A percentile compares a stretch with the other conserved stretches of the same genome.
phyloP scores from a whole-genome alignment of 768 basidiomycete species.

The Galerina sulciceps region DNA sequence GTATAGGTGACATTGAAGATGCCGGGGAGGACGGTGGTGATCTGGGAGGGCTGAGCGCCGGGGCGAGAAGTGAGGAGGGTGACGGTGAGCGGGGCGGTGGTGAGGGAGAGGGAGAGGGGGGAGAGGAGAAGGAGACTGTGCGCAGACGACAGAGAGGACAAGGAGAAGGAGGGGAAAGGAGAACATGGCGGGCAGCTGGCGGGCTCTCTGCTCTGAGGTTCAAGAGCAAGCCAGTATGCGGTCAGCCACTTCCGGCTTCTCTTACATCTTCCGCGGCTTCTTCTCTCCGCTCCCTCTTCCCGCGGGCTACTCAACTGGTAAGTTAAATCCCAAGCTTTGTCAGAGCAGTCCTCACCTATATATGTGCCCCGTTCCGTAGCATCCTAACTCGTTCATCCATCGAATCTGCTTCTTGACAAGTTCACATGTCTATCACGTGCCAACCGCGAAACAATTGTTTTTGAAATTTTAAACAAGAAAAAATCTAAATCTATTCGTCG shows the following conservation, averaged over 20 bases:
- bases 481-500: slow-evolving; percentile 30
- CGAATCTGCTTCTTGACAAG: slow-evolving; percentile 44
- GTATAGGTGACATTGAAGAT: slow-evolving; percentile 66
- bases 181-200: slow-evolving; percentile 19
- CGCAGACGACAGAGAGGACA: slow-evolving; percentile 23
- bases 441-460: not conserved
- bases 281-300: slow-evolving; percentile 14
- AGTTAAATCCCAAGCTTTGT: slow-evolving; percentile 24
- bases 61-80: slow-evolving; percentile 55
- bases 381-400: slow-evolving; percentile 10
- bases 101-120: slow-evolving; percentile 56
- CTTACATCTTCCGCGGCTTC: slow-evolving; percentile 51
- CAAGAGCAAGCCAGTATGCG: slow-evolving; percentile 18
- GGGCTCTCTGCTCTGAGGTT: too few species aligned
- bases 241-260: slow-evolving; percentile 33
- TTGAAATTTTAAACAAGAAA: not conserved
- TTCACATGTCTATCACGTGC: slow-evolving; percentile 27
- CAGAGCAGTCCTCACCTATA: slow-evolving; percentile 14
- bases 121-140: slow-evolving; percentile 25
- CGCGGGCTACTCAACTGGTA: too few species aligned
- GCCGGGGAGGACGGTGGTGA: slow-evolving; percentile 63
- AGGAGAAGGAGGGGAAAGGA: slow-evolving; percentile 25
- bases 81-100: slow-evolving; percentile 48
- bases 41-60: slow-evolving; percentile 49
- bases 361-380: slow-evolving; percentile 21